A percentile compares a stretch with the other conserved stretches of the same genome.
phyloP scores from a whole-genome alignment of 805 yeast genomes.

The Metschnikowia cubensis region DNA sequence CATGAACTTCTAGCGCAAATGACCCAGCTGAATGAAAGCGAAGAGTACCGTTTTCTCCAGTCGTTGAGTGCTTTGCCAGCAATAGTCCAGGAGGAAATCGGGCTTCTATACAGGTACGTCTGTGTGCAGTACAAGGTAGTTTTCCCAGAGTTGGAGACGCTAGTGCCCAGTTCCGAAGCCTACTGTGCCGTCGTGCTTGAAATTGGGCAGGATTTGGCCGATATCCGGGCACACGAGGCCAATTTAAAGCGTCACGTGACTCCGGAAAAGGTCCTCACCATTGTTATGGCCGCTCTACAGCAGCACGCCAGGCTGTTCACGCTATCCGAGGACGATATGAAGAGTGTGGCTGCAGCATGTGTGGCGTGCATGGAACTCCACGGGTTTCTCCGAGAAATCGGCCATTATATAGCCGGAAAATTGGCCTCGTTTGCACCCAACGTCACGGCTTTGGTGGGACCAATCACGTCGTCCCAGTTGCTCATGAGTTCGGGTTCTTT shows the following conservation, averaged over 20 bases:
- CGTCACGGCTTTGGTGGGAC: constrained; percentile 64
- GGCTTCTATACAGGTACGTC: constrained; percentile 45
- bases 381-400: constrained; percentile 40
- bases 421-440: constrained; percentile 74
- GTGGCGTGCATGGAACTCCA: constrained; percentile 45
- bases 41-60: constrained; percentile 46
- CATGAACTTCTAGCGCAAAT: constrained; percentile 29
- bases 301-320: constrained; percentile 23
- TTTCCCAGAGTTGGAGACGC: constrained; percentile 67
- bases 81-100: constrained; percentile 53
- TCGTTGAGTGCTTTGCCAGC: constrained; percentile 52
- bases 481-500: constrained; percentile 69
- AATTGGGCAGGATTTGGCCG: constrained; percentile 46
- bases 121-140: constrained; percentile 51
- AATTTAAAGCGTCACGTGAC: constrained; percentile 43
- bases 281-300: constrained; percentile 67
- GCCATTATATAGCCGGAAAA: constrained; percentile 52
- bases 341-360: constrained; percentile 42
- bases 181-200: constrained; percentile 51
- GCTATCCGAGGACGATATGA: constrained; percentile 28
- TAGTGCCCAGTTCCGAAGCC: constrained; percentile 58
- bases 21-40: constrained; percentile 29
- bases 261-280: constrained; percentile 64
- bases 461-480: constrained; percentile 68
- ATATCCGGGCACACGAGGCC: constrained; percentile 27